Evolutionary conservation across 129 eudicot species (phyloP), one percentile per base, ranked within the genome.

Genomic region (Dittrichia graveolens): DNA sequence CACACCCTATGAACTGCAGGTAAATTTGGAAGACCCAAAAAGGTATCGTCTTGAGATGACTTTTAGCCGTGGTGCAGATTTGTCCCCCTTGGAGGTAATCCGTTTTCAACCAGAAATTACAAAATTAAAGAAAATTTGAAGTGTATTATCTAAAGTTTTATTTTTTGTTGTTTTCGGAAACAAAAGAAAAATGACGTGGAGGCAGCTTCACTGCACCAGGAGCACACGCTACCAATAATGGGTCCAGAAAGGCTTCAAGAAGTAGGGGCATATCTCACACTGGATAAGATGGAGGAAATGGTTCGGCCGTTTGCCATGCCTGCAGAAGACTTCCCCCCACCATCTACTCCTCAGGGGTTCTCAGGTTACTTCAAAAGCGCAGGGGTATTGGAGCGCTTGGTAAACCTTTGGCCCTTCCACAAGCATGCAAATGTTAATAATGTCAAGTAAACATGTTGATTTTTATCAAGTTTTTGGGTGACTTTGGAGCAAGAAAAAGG

Each of bases 201-300:
- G 77, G 96, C 96, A 38, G 81, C 87, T 50, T 86, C 89, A 70
- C 88, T 86, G 83, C 97, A 86, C 80, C 96, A 93, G 54, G 98
- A 94, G 82, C 99, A 94, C 86, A 90, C 97, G 0, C 69, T 94
- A 77, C 97, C 99, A 6, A 94, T 94, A 70, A 94, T 85, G 89
- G 99, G 99, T 11, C 99, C 99, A 0, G 99, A 94, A 87, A 88
- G 99, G 85, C 84, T 94, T 59, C 99, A 94, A 78, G 99, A 94
- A 79, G 86, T 86, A 37, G 91, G 89, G 63, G 84, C 97, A 24
- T 90, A 83, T 76, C 75, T 94, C 64, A 94, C 97, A 37, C 59
- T 94, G 24, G 99, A 90, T 79, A 88, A 69, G 73, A 84, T 94
- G 95, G 99, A 90, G 72, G 85, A 79, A 65, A 84, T 94, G 99